Evolutionary conservation across 345 rosid genomes (phyloP).

Genomic region (Microcos paniculata): DNA sequence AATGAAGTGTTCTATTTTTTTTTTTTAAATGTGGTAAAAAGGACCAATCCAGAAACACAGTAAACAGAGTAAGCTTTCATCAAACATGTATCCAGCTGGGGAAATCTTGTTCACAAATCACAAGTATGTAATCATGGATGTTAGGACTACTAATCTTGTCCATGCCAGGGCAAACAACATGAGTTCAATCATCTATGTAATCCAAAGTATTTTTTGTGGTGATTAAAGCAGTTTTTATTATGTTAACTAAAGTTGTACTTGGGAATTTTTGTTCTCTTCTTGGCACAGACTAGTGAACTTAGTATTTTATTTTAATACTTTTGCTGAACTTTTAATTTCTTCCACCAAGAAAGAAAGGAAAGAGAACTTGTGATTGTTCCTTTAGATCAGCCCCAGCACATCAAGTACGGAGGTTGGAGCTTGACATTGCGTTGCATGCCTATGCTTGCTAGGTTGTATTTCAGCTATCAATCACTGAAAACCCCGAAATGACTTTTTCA

Average conservation of each 20-base stretch:
- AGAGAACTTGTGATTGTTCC: background rate
- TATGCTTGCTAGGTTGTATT: background rate
- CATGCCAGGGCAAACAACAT: background rate
- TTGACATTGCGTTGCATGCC: background rate
- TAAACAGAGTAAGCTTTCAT: background rate
- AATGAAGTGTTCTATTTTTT: too few species aligned
- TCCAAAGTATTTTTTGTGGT: background rate
- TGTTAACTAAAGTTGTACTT: background rate
- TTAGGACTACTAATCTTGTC: background rate
- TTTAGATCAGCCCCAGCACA: background rate
- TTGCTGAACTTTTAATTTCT: too few species aligned
- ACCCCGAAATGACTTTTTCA: background rate
- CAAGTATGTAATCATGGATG: background rate
- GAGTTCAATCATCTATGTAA: background rate
- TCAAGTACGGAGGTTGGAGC: background rate
- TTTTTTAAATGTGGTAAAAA: background rate
- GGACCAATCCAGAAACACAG: background rate
- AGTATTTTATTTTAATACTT: background rate
- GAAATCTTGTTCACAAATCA: background rate
- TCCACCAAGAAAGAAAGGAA: background rate
- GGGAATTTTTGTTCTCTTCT: background rate
- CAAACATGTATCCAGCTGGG: background rate
- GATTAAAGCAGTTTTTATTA: background rate
- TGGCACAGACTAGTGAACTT: background rate
- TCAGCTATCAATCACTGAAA: background rate